These are phyloP conservation scores for Aspergillus pseudonomiae DNA, from an alignment of 2,329 filamentous ascomycete species.

Conservation along the genomic window DNA sequence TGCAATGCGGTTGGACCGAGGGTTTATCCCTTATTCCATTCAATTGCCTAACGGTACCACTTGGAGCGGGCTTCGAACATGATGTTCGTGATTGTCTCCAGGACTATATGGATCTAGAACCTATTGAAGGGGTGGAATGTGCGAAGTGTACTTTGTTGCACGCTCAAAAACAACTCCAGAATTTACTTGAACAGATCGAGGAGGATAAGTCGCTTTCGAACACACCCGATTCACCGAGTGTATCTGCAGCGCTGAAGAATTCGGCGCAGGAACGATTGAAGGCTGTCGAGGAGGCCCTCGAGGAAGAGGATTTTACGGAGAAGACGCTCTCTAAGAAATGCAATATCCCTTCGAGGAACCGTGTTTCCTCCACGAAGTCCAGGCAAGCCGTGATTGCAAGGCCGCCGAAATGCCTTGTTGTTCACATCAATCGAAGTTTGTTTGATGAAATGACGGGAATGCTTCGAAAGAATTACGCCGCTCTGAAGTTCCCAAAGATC, in stretches of 20 bases:
- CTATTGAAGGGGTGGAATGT: slow-evolving; percentile 88
- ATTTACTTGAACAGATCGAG: slow-evolving; percentile 45
- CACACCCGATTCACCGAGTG: slow-evolving; percentile 26
- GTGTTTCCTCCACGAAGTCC: slow-evolving; percentile 79
- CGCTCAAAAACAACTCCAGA: slow-evolving; percentile 57
- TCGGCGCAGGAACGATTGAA: slow-evolving; percentile 59
- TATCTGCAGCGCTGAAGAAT: slow-evolving; percentile 42
- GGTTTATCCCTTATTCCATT: slow-evolving; percentile 89
- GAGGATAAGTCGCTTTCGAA: slow-evolving; percentile 37
- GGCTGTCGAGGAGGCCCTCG: slow-evolving; percentile 70
- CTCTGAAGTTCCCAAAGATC: slow-evolving; percentile 72
- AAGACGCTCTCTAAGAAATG: slow-evolving; percentile 65
- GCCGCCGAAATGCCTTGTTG: slow-evolving; percentile 75
- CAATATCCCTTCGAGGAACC: slow-evolving; percentile 67
- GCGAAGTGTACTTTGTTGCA: slow-evolving; percentile 80
- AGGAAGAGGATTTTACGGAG: slow-evolving; percentile 78
- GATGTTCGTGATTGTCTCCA: slow-evolving; percentile 79
- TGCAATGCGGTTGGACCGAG: slow-evolving; percentile 81
- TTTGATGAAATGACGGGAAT: slow-evolving; percentile 82
- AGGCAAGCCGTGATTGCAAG: slow-evolving; percentile 85
- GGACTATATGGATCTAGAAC: slow-evolving; percentile 80
- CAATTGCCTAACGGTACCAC: slow-evolving; percentile 85
- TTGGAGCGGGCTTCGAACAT: slow-evolving; percentile 68
- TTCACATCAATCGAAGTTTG: slow-evolving; percentile 90
- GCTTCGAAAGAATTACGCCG: slow-evolving; percentile 80